These are phyloP conservation scores for Heliocybe sulcata DNA, from an alignment of 1,284 basidiomycete species.

Conservation along the genomic window DNA sequence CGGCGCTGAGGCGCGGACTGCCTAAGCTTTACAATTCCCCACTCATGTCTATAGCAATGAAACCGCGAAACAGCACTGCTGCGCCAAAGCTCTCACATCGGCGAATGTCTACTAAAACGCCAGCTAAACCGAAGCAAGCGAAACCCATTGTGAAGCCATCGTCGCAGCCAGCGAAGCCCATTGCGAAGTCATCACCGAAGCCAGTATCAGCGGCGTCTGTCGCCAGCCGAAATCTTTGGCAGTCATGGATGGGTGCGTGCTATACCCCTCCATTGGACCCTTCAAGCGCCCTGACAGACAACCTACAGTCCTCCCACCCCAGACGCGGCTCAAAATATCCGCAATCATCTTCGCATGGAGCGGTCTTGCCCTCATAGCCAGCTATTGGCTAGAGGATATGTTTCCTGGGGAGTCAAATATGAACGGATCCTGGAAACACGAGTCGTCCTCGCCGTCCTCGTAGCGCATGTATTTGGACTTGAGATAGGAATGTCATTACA, in stretches of 20 bases:
- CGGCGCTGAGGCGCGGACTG: too few species aligned
- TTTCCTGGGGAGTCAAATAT: slow-evolving; percentile 19
- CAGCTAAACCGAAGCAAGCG: background rate
- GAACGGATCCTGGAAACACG: background rate
- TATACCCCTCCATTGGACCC: background rate
- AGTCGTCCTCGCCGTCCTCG: background rate
- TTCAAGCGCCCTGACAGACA: background rate
- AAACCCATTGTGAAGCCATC: background rate
- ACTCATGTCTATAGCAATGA: background rate
- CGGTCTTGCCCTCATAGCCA: slow-evolving; percentile 41
- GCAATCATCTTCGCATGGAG: slow-evolving; percentile 47
- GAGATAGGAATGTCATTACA: background rate
- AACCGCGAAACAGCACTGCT: background rate
- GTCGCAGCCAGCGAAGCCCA: background rate
- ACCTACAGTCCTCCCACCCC: slow-evolving; percentile 45
- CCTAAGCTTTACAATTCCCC: too few species aligned
- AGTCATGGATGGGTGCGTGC: slow-evolving; percentile 26
- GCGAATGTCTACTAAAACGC: too few species aligned
- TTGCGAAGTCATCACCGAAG: background rate
- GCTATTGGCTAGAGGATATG: slow-evolving; percentile 47
- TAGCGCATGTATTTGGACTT: background rate
- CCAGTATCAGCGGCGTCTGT: background rate
- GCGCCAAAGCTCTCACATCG: background rate
- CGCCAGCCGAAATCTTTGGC: slow-evolving; percentile 20
- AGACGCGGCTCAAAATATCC: slow-evolving; percentile 52